Evolutionary conservation across 345 rosid species (phyloP), one percentile per base, ranked within the genome.

Genomic region (Salix arbutifolia): DNA sequence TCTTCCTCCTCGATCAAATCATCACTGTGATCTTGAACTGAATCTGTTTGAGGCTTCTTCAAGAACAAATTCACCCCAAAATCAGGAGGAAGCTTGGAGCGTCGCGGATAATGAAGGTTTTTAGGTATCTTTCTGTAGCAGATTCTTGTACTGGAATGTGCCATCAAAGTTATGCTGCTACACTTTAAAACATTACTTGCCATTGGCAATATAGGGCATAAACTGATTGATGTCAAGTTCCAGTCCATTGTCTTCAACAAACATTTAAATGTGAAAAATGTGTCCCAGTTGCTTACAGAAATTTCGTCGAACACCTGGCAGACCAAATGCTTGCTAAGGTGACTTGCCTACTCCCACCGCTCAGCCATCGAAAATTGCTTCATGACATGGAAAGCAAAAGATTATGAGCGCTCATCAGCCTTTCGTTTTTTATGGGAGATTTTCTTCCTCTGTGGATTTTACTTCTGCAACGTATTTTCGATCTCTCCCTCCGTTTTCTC

Each of bases 1-100:
- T 67, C 74, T 16, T 60, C 71, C 53, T 80, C 90, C 62, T 82
- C 56, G 4, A 17, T 37, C 4, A 58, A 37, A 5, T 78, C 81
- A 21, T 68, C 82, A 23, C 58, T 66, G 26, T n/a, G 17, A 46
- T 71, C 72, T 31, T 72, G 65, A 52, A 76, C 75, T 23, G 65
- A 33, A n/a, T 60, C 76, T 21, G 78, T 44, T 25, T 71, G 76
- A 23, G 93, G 89, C 86, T 90, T 89, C 81, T 88, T 86, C 69
- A 87, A 84, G 87, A 93, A 91, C 80, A 95, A 78, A 71, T 90
- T 91, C 50, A 91, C 90, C 30, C 99, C 99, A 26, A 93, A 90
- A 6, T 90, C 92, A 5, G 97, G 97, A 74, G 97, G 98, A 70
- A 89, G 90, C 85, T 96, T 89, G 37, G 85, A 50, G 21, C 90